Base-by-base conservation (phyloP, 495 filamentous ascomycete genomes). In the Aspergillus cavernicola region DNA sequence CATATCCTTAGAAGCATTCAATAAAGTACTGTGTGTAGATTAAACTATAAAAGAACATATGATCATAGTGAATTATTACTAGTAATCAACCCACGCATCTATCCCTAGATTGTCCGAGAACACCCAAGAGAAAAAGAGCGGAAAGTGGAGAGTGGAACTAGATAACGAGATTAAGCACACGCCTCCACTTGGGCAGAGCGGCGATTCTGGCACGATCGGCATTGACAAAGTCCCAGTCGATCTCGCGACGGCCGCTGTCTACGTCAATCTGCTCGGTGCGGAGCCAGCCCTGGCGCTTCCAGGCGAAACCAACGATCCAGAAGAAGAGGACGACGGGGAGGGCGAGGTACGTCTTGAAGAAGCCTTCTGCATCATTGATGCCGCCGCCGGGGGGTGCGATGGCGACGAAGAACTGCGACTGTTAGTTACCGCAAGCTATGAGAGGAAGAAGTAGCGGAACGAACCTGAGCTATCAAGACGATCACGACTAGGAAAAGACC, bases 271-370 rank as follows among this genome's bases (percentile, higher is more conserved):
- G 64, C 37, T 65, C 42, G 20, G 68, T 72, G 20, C 66, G 63
- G 29, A 82, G 67, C 79, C 80, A 85, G 22, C 75, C 78, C 29
- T 67, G 65, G 51, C 80, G 74, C 71, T 85, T 86, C 84, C 83
- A 86, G 32, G 71, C 15, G 58, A 72, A 85, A 22, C 81, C 83
- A 45, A 61, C 57, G 53, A 63, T 48, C 73, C 73, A 81, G 19
- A 72, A 16, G 57, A 70, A 76, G 11, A 76, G 63, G 16, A 43
- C 47, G 12, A 87, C 68, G 50, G 85, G 76, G 33, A 87, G 65
- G 2, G 84, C 82, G 8, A 88, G 83, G 59, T 85, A 87, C 26
- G 63, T 59, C 55, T 81, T 57, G 71, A 89, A 89, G 75, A 86
- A 88, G 15, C 47, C 63, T 56, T 81, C 60, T 1, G 73, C 80